Evolutionary conservation across 163 green algal genomes (phyloP), one percentile per base, ranked within the genome.

Genomic region (Dunaliella salina): DNA sequence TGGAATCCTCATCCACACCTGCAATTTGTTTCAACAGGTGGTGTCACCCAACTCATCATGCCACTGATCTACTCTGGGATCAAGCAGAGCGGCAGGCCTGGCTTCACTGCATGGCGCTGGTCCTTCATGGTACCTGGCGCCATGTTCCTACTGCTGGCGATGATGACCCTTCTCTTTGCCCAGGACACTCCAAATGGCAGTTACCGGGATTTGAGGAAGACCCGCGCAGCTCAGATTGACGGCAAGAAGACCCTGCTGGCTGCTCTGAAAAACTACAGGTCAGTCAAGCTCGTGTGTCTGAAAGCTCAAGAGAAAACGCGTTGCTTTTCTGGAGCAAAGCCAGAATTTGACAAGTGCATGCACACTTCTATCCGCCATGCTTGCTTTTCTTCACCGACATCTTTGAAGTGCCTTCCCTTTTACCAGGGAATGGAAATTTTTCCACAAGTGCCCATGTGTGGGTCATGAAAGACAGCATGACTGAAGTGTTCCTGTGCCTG

Each of bases 31-130:
- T 26, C 4, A 1, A 29, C 63, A 75, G 79, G 95, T 59, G 97
- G 97, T 82, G 92, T 95, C 75, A 98, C 94, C 8, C 93, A 97
- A 35, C 93, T 99, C 86, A 88, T 99, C 40, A 98, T 99, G 96
- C 97, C 97, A 5, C 85, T 96, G 11, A 88, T 97, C 72, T 96
- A 92, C 82, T 46, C 91, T 67, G 91, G 85, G 13, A 83, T 34
- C 79, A 79, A 85, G 63, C 33, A 40, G 81, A 29, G 80, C 20
- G 26, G 69, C 26, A 82, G 85, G 1, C 87, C 89, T 35, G 82
- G 45, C 33, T 93, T 91, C 86, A 59, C 85, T 33, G 91, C 97
- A 8, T 99, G 97, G 97, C 92, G 97, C 80, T 95, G 91, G 85
- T 91, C 95, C 15, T 98, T 98, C 91, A 97, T 98, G 79, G 89